Evolutionary conservation across 805 yeast species (phyloP).

Genomic region (Myxozyma neotropica): DNA sequence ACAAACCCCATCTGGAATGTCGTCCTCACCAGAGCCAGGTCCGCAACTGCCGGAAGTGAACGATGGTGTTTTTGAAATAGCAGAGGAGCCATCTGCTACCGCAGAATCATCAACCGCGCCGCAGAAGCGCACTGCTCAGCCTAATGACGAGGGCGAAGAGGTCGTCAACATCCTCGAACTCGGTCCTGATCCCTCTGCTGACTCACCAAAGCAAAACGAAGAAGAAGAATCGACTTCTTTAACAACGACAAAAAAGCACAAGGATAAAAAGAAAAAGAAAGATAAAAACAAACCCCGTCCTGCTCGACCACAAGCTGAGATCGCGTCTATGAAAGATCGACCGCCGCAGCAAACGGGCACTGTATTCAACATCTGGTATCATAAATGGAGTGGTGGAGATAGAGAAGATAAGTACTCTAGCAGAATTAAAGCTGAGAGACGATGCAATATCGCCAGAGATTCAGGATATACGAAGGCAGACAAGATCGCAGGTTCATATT

Average conservation of each 20-base stretch:
- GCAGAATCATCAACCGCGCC: background rate
- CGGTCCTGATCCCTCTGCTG: slow-evolving; percentile 17
- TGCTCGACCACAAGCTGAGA: slow-evolving; percentile 76
- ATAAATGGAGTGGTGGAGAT: slow-evolving; percentile 85
- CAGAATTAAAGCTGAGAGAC: slow-evolving; percentile 56
- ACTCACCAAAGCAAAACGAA: background rate
- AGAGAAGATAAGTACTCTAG: slow-evolving; percentile 43
- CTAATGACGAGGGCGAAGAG: slow-evolving; percentile 28
- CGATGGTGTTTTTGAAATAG: slow-evolving; percentile 9
- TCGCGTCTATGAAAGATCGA: slow-evolving; percentile 56
- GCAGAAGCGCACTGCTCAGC: background rate
- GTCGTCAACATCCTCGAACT: slow-evolving; percentile 30
- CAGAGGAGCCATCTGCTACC: background rate
- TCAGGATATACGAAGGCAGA: slow-evolving; percentile 77
- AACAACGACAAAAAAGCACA: background rate
- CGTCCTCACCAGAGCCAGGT: slow-evolving; percentile 19
- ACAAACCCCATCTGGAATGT: background rate
- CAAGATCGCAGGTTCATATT: slow-evolving; percentile 49
- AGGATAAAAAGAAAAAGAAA: slow-evolving; percentile 15
- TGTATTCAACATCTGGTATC: slow-evolving; percentile 83
- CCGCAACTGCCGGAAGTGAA: slow-evolving; percentile 7
- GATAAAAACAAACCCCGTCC: slow-evolving; percentile 43
- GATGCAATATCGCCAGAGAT: slow-evolving; percentile 63
- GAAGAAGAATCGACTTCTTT: background rate
- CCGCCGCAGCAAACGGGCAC: slow-evolving; percentile 81